Base-by-base conservation (phyloP, 1,284 basidiomycete species). In the Apiotrichum siamense region DNA sequence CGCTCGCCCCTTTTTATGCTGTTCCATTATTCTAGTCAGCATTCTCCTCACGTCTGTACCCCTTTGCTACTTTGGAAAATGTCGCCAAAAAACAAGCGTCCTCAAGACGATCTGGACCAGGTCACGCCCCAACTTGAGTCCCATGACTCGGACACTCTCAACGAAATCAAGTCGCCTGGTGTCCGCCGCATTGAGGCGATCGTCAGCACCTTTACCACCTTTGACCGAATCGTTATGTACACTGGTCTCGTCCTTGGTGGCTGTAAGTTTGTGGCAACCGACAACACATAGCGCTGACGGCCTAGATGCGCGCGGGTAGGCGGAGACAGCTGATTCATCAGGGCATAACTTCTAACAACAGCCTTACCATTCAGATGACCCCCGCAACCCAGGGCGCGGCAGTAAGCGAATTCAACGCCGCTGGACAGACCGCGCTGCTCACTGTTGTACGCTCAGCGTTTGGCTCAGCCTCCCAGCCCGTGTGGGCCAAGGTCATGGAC, bases 401-500 rank as follows among this genome's bases (percentile, higher is more conserved):
- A 18, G 31, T 55, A 12, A 27, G 35, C 1, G 24, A 31, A 3
- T 55, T 48, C 49, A 47, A 50, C 33, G 31, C 36, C 0, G 48
- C 53, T 3, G 49, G 36, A 21, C 44, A 50, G 20, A 26, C 42
- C 1, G 35, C 53, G 1, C 50, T 36, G 12, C 41, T 55, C 36
- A 36, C 31, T n/a, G 53, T 55, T 12, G 42, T 38, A 20, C 49
- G 49, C 36, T 72, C 75, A 1, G 76, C 78, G 62, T 75, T 78
- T 49, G 75, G 81, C 46, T 81, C 83, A 20, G 77, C 82, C 31
- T 80, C 85, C 24, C 89, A 89, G 73, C 87, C 87, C 1, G 78
- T 87, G 37, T 83, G 87, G 60, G 87, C 87, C 3, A 88, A 88
- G 71, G 70, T 88, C 27, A 81, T 85, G 4, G 87, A 90, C 64